These are phyloP conservation scores for Tilletia setariae DNA, from an alignment of 1,284 basidiomycete genomes.

Conservation along the genomic window DNA sequence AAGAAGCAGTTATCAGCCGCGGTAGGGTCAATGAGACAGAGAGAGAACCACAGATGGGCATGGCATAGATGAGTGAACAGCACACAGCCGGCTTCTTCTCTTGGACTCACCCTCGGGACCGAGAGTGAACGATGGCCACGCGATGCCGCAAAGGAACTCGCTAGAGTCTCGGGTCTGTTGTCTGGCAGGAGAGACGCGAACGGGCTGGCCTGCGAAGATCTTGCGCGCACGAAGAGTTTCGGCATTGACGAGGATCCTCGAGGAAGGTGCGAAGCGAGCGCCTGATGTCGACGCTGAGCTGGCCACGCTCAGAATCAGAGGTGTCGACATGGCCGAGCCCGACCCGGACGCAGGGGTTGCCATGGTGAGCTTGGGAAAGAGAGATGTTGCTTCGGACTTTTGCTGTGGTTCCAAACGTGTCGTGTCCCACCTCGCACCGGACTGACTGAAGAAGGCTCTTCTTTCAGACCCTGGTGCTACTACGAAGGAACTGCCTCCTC, in stretches of 20 bases:
- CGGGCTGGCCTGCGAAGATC: slow-evolving; percentile 68
- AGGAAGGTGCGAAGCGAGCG: neutral
- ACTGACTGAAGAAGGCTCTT: no score
- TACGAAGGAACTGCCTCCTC: no score
- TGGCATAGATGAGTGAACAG: neutral
- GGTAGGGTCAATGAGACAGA: no score
- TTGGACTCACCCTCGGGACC: slow-evolving; percentile 23
- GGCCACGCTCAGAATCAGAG: neutral
- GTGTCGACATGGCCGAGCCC: neutral
- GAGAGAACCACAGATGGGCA: neutral
- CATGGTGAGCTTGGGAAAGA: neutral
- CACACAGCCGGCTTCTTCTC: neutral
- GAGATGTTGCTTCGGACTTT: neutral
- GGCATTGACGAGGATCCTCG: slow-evolving; percentile 66
- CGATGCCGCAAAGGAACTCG: slow-evolving; percentile 24
- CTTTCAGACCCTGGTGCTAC: no score
- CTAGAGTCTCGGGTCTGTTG: no score
- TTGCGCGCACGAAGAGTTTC: slow-evolving; percentile 66
- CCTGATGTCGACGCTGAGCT: neutral
- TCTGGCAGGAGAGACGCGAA: slow-evolving; percentile 58
- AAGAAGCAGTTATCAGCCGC: no score
- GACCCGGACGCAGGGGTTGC: neutral
- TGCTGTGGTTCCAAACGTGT: no score
- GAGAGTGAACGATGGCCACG: slow-evolving; percentile 47
- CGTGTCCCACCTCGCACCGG: no score